A percentile compares a stretch with the other conserved stretches of the same genome.
Conservation (phyloP, 106 monocot genomes). For the Chionographis japonica region DNA sequence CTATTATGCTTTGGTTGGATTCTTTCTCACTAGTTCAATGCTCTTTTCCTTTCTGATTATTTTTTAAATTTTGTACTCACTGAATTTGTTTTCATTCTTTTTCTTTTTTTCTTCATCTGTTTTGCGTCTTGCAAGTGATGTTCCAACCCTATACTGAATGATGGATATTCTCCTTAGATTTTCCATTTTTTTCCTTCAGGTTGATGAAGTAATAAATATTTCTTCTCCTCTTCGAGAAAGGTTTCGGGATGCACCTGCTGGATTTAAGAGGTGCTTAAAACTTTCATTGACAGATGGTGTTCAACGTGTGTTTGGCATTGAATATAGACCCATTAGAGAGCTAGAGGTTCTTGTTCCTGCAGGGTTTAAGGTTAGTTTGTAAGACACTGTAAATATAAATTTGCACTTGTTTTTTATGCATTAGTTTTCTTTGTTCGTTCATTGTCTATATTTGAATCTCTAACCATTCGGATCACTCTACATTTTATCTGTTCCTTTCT, state of each 20-base stretch:
- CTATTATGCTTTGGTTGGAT: too few species aligned
- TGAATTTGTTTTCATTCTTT: too few species aligned
- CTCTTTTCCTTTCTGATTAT: too few species aligned
- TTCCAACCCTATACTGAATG: too few species aligned
- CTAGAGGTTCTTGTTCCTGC: slow-evolving; percentile 71
- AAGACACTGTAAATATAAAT: neutral
- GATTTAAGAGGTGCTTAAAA: slow-evolving; percentile 80
- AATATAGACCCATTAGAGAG: slow-evolving; percentile 77
- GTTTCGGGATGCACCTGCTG: slow-evolving; percentile 51
- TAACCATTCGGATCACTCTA: too few species aligned
- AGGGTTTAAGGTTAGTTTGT: slow-evolving; percentile 68
- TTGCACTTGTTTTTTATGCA: neutral
- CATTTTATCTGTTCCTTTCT: too few species aligned
- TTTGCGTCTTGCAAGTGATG: too few species aligned
- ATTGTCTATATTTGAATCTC: too few species aligned
- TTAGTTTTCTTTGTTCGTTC: neutral
- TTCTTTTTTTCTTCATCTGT: too few species aligned
- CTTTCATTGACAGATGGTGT: slow-evolving; percentile 83
- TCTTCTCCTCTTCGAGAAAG: slow-evolving; percentile 63
- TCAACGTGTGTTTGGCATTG: slow-evolving; percentile 76
- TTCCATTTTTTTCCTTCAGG: slow-evolving; percentile 27
- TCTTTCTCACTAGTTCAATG: too few species aligned
- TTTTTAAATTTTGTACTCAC: too few species aligned
- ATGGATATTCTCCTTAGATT: neutral
- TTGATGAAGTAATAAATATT: slow-evolving; percentile 84